Percentiles rank a stretch among this genome's conserved stretches.
Evolutionary conservation across 345 rosid species (phyloP).

Genomic region (Populus euphratica): DNA sequence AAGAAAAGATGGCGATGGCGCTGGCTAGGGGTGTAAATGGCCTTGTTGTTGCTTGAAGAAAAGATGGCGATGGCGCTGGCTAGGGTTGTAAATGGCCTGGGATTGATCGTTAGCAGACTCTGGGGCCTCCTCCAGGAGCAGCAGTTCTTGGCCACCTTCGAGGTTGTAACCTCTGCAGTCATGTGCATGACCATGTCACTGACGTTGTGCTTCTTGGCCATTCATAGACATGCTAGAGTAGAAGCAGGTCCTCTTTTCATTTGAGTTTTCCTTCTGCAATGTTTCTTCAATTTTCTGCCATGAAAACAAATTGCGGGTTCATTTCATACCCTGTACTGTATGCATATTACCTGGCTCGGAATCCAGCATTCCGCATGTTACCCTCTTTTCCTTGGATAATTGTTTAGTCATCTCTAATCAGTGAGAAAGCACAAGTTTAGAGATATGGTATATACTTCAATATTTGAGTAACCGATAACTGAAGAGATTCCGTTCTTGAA

Average conservation of each 20-base stretch:
- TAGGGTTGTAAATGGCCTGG: constrained; percentile 30
- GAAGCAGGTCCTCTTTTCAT: constrained; percentile 29
- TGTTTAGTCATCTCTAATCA: neutral
- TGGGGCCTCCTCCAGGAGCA: constrained; percentile 36
- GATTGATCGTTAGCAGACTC: constrained; percentile 23
- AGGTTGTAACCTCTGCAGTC: constrained; percentile 32
- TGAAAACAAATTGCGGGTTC: neutral
- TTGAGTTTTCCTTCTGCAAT: constrained; percentile 3
- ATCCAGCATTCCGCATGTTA: neutral
- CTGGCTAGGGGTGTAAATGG: constrained; percentile 34
- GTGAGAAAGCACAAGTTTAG: neutral
- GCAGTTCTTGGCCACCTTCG: constrained; percentile 26
- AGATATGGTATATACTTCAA: neutral
- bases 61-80: constrained; percentile 42
- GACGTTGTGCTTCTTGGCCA: constrained; percentile 38
- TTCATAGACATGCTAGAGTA: constrained; percentile 24
- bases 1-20: constrained; percentile 33
- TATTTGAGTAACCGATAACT: neutral
- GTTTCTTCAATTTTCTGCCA: neutral
- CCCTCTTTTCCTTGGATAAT: neutral
- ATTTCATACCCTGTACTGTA: neutral
- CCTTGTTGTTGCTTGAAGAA: neutral
- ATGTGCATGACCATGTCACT: constrained; percentile 32
- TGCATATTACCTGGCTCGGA: neutral
- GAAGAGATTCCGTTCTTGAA: neutral